A percentile compares a stretch with the other conserved stretches of the same genome.
phyloP scores from a whole-genome alignment of 208 protist genomes.

The Leishmania tarentolae region DNA sequence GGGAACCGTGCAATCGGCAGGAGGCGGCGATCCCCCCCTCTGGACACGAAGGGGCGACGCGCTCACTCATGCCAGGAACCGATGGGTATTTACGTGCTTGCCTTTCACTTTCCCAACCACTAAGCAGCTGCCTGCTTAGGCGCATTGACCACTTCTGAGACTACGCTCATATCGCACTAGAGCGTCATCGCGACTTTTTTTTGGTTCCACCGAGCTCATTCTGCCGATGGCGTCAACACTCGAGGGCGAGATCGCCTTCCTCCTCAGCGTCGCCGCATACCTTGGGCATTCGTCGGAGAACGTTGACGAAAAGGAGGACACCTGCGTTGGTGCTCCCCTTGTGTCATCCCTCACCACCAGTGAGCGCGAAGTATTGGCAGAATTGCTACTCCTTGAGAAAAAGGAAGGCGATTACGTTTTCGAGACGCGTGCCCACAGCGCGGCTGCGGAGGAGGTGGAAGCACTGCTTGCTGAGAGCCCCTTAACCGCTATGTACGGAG shows the following conservation, averaged over 20 bases:
- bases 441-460: not conserved
- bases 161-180: too few relatives aligned
- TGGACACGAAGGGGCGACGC: not conserved
- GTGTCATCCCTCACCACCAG: not conserved
- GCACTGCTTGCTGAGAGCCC: conserved; percentile 24
- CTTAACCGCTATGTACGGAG: conserved; percentile 20
- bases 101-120: not conserved
- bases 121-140: not conserved
- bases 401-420: not conserved
- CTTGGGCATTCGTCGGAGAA: conserved; percentile 1
- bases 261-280: conserved; percentile 19
- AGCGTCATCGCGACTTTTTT: not conserved
- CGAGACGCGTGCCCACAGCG: not conserved
- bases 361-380: conserved; percentile 21
- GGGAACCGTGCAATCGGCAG: not conserved
- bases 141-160: not conserved
- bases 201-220: not conserved
- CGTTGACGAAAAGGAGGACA: not conserved
- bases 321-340: not conserved
- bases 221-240: conserved; percentile 15
- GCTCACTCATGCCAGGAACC: not conserved
- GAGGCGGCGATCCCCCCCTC: not conserved
- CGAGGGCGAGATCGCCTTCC: conserved; percentile 23
- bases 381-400: conserved; percentile 29
- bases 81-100: not conserved